Conservation (phyloP, 306 rosid species). For the Abrus precatorius region DNA sequence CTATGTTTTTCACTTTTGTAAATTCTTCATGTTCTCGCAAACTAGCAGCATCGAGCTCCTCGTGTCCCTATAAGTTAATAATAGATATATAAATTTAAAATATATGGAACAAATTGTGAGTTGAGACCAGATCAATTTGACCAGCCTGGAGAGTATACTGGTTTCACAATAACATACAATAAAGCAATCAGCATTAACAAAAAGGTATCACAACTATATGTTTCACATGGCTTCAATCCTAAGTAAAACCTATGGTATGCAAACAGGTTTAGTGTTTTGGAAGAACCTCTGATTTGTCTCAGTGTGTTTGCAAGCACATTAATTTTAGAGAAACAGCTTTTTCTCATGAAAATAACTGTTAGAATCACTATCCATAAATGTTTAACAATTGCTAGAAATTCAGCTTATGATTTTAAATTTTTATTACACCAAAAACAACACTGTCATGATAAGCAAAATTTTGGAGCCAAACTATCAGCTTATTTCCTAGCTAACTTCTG, state of each 20-base stretch:
- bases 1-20: constrained; percentile 98
- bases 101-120: constrained; percentile 20
- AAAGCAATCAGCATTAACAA: constrained; percentile 31
- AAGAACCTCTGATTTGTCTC: constrained; percentile 13
- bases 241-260: background rate
- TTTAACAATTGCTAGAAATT: background rate
- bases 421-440: background rate
- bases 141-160: constrained; percentile 1
- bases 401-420: background rate
- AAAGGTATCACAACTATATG: constrained; percentile 26
- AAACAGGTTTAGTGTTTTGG: constrained; percentile 17
- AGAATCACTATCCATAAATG: background rate
- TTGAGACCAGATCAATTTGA: constrained; percentile 12
- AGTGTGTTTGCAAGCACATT: background rate
- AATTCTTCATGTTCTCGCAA: constrained; percentile 99
- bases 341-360: background rate
- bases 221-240: constrained; percentile 34
- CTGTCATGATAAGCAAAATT: background rate
- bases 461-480: background rate
- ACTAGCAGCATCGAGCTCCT: constrained; percentile 99
- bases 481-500: background rate
- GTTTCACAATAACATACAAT: background rate
- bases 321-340: too few species aligned
- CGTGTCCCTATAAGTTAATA: constrained; percentile 79
- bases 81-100: constrained; percentile 22